These are phyloP conservation scores for Fusarium gaditjirri DNA, from an alignment of 2,329 filamentous ascomycete genomes.

Conservation along the genomic window DNA sequence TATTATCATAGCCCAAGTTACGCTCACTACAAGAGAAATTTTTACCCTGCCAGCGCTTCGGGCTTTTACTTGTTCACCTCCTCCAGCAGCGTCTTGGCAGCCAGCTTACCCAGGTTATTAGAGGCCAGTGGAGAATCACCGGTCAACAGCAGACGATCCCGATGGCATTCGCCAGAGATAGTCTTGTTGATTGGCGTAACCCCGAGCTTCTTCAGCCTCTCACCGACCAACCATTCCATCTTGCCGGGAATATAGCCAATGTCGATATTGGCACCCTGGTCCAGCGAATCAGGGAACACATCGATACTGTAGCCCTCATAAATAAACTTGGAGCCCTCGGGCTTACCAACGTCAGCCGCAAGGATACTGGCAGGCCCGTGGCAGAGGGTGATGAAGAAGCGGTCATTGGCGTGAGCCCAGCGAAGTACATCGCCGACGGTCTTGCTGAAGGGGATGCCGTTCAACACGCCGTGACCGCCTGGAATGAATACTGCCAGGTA, in stretches of 20 bases:
- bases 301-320: neutral
- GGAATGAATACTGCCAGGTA: neutral
- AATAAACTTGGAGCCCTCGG: neutral
- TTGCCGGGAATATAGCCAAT: constrained; percentile 8
- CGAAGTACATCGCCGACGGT: neutral
- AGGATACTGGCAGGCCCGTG: neutral
- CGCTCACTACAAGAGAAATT: accelerated
- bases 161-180: neutral
- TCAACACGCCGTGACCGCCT: neutral
- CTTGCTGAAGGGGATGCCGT: neutral
- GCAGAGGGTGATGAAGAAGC: neutral
- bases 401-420: neutral
- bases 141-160: neutral
- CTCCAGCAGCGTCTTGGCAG: neutral
- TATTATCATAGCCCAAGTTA: accelerated
- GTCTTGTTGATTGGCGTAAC: neutral
- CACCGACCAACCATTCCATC: constrained; percentile 2
- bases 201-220: neutral
- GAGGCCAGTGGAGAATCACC: neutral
- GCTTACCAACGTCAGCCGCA: neutral
- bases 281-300: neutral
- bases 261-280: neutral
- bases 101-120: neutral
- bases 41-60: accelerated
- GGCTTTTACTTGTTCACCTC: neutral